Percentiles rank a stretch among this genome's conserved stretches.
These are phyloP conservation scores for Biancaea sappan DNA, from an alignment of 306 rosid species.

Conservation along the genomic window DNA sequence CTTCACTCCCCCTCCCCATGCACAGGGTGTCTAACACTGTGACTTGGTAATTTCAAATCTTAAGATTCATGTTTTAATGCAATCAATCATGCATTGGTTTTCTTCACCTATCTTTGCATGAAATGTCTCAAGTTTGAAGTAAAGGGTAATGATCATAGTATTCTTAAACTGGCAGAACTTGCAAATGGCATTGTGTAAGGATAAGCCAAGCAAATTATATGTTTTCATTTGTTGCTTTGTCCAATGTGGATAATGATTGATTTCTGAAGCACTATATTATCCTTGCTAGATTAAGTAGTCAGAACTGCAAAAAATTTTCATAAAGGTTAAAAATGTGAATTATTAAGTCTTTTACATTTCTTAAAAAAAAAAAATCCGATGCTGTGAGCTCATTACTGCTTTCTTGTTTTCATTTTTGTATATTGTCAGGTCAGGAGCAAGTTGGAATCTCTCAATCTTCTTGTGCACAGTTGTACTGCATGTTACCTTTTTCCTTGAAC, in stretches of 20 bases:
- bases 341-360: background rate
- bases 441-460: slow-evolving; percentile 81
- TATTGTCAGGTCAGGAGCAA: slow-evolving; percentile 68
- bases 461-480: slow-evolving; percentile 81
- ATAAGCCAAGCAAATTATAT: slow-evolving; percentile 12
- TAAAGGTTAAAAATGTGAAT: background rate
- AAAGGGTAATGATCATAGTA: background rate
- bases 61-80: background rate
- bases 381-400: background rate
- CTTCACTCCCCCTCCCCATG: background rate
- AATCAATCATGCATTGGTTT: background rate
- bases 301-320: slow-evolving; percentile 22
- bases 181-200: slow-evolving; percentile 10
- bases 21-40: background rate
- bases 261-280: slow-evolving; percentile 10
- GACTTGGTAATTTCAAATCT: background rate
- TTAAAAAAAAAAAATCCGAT: background rate
- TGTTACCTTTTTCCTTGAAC: slow-evolving; percentile 38
- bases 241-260: slow-evolving; percentile 4
- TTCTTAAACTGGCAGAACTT: slow-evolving; percentile 11
- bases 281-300: background rate
- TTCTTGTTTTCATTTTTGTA: slow-evolving; percentile 17
- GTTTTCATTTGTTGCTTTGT: slow-evolving; percentile 4
- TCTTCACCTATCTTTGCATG: slow-evolving; percentile 6
- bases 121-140: slow-evolving; percentile 15